Conservation (phyloP, 495 filamentous ascomycete species). For the Acidomyces sp. region DNA sequence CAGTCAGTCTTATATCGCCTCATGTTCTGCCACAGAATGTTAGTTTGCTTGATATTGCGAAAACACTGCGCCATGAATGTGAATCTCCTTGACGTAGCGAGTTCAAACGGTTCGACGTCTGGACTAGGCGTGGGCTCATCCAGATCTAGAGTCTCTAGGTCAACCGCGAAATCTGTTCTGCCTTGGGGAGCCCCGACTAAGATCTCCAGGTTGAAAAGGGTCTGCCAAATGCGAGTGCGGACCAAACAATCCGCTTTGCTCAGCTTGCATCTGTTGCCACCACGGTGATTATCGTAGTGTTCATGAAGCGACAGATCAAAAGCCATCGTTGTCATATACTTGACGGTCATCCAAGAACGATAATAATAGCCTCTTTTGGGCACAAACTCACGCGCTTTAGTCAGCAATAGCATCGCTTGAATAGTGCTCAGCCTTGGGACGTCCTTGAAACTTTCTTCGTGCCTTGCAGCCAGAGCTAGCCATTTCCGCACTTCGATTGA, state of each 20-base stretch:
- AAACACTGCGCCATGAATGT: constrained; percentile 65
- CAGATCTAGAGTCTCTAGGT: constrained; percentile 66
- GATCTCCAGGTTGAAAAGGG: constrained; percentile 69
- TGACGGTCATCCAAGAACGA: constrained; percentile 93
- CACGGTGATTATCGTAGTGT: constrained; percentile 64
- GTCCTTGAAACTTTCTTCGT: constrained; percentile 93
- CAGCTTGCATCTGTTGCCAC: constrained; percentile 32
- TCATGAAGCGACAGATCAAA: constrained; percentile 87
- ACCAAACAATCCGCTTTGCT: constrained; percentile 12
- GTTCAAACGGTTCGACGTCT: constrained; percentile 64
- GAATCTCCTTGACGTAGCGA: constrained; percentile 67
- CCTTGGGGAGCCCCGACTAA: constrained; percentile 96
- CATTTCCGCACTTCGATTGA: constrained; percentile 79
- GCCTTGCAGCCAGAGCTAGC: constrained; percentile 83
- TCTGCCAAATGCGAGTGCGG: constrained; percentile 85
- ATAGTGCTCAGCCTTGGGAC: constrained; percentile 86
- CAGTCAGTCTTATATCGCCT: constrained; percentile 73
- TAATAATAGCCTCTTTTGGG: constrained; percentile 95
- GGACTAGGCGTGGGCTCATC: constrained; percentile 46
- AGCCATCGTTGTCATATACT: constrained; percentile 81
- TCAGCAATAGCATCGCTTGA: constrained; percentile 72
- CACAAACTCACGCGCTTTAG: constrained; percentile 82
- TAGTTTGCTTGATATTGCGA: constrained; percentile 64
- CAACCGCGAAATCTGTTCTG: constrained; percentile 67
- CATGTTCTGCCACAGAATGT: constrained; percentile 58